phyloP scores from a whole-genome alignment of 2,329 filamentous ascomycete genomes.

The Falciphora oryzae region DNA sequence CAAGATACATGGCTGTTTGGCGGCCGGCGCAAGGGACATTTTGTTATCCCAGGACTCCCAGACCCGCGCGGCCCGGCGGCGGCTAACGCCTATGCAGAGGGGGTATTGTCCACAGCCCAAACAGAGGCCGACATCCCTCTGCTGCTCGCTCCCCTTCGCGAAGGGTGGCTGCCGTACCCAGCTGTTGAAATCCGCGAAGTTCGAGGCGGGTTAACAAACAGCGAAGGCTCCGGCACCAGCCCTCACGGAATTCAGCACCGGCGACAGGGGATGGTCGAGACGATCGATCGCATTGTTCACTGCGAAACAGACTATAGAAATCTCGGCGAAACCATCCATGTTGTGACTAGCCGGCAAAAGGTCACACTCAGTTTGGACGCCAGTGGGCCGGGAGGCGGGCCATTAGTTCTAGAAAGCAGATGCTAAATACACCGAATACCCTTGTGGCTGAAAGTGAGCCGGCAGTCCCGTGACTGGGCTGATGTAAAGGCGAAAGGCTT shows the following conservation, averaged over 20 bases:
- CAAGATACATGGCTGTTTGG: constrained; percentile 79
- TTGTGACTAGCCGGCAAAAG: constrained; percentile 63
- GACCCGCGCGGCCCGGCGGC: constrained; percentile 12
- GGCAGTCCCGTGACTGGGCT: too few species aligned
- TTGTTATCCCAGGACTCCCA: constrained; percentile 47
- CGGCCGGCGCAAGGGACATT: constrained; percentile 73
- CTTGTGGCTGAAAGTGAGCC: too few species aligned
- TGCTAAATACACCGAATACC: too few species aligned
- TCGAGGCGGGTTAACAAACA: constrained; percentile 22
- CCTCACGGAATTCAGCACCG: constrained; percentile 11
- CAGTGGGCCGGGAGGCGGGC: constrained; percentile 58
- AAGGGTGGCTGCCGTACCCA: constrained; percentile 74
- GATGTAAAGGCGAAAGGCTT: too few species aligned
- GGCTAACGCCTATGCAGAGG: constrained; percentile 10
- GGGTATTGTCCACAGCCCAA: constrained; percentile 34
- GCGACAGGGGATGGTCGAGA: constrained; percentile 16
- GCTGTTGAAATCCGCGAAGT: constrained; percentile 70
- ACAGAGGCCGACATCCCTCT: constrained; percentile 58
- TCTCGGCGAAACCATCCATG: constrained; percentile 68
- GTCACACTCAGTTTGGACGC: constrained; percentile 70
- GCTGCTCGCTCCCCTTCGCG: constrained; percentile 71
- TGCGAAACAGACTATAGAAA: constrained; percentile 80
- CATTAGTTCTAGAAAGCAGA: constrained; percentile 56
- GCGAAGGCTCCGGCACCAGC: constrained; percentile 9
- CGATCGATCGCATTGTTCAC: constrained; percentile 29